A percentile compares a stretch with the other conserved stretches of the same genome.
Conservation (phyloP, 2,329 filamentous ascomycete genomes). For the Penicillium sp. region DNA sequence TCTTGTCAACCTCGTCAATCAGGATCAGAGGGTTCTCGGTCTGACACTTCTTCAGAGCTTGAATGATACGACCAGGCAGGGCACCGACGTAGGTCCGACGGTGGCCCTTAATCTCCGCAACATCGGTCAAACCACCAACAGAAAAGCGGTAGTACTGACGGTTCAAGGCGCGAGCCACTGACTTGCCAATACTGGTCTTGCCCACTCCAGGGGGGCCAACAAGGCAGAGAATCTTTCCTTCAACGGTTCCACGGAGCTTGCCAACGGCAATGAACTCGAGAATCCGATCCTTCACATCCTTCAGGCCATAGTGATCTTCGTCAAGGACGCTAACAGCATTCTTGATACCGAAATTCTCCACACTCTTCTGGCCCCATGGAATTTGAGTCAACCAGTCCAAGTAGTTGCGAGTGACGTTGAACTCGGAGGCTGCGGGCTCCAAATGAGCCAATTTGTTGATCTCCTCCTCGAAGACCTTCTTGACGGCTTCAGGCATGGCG, state of each 20-base stretch:
- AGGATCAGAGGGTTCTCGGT: slow-evolving; percentile 95
- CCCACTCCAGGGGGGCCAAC: slow-evolving; percentile 96
- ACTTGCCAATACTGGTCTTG: slow-evolving; percentile 98
- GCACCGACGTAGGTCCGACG: slow-evolving; percentile 94
- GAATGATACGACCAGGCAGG: slow-evolving; percentile 91
- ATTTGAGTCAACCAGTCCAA: slow-evolving; percentile 98
- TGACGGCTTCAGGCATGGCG: slow-evolving; percentile 93
- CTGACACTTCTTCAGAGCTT: slow-evolving; percentile 97
- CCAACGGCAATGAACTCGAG: slow-evolving; percentile 97
- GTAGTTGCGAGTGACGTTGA: slow-evolving; percentile 97
- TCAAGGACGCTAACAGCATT: slow-evolving; percentile 87
- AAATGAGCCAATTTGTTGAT: slow-evolving; percentile 94
- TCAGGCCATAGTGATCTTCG: slow-evolving; percentile 92
- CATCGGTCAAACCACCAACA: slow-evolving; percentile 91
- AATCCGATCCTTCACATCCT: slow-evolving; percentile 98
- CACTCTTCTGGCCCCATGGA: slow-evolving; percentile 90
- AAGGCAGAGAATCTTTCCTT: slow-evolving; percentile 97
- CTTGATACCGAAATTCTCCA: slow-evolving; percentile 93
- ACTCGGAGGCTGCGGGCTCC: slow-evolving; percentile 92
- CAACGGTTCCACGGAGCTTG: slow-evolving; percentile 91
- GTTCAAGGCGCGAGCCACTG: slow-evolving; percentile 89
- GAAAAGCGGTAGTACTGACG: slow-evolving; percentile 98
- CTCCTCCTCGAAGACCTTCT: slow-evolving; percentile 97
- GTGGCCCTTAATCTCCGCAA: slow-evolving; percentile 98
- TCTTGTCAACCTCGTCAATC: slow-evolving; percentile 98